phyloP scores from a whole-genome alignment of 2,329 filamentous ascomycete species.

The Colletotrichum liriopes region DNA sequence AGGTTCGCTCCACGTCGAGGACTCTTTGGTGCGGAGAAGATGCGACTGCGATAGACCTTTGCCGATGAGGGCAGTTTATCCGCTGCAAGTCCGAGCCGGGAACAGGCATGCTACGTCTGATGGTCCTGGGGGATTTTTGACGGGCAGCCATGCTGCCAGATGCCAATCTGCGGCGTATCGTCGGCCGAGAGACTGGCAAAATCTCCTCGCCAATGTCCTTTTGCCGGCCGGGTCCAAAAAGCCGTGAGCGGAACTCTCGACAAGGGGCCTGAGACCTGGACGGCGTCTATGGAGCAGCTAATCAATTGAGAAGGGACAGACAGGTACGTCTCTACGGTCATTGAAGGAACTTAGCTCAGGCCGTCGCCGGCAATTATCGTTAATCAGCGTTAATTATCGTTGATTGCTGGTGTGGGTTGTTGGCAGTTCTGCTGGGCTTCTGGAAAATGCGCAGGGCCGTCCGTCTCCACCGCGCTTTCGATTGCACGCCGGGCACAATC shows the following conservation, averaged over 20 bases:
- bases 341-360: constrained; percentile 22
- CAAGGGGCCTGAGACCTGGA: background rate
- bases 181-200: constrained; percentile 8
- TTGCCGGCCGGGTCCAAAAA: background rate
- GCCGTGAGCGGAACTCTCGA: background rate
- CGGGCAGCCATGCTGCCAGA: constrained; percentile 9
- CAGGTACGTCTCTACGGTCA: background rate
- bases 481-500: constrained; percentile 24
- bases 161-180: background rate
- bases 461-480: constrained; percentile 24
- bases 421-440: constrained; percentile 28
- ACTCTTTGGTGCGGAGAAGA: constrained; percentile 38
- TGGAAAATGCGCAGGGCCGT: constrained; percentile 40
- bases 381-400: background rate
- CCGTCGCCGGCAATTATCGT: background rate
- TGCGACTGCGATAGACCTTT: constrained; percentile 31
- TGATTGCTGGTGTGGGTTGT: constrained; percentile 13
- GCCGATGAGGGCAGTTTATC: constrained; percentile 40
- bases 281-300: background rate
- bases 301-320: background rate
- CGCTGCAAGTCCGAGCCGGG: constrained; percentile 28
- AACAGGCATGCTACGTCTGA: constrained; percentile 7
- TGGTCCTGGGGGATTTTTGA: background rate
- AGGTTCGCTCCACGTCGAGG: constrained; percentile 31
- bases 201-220: background rate